Base-by-base conservation (phyloP, 805 yeast species). In the Vanderwaltozyma polyspora region DNA sequence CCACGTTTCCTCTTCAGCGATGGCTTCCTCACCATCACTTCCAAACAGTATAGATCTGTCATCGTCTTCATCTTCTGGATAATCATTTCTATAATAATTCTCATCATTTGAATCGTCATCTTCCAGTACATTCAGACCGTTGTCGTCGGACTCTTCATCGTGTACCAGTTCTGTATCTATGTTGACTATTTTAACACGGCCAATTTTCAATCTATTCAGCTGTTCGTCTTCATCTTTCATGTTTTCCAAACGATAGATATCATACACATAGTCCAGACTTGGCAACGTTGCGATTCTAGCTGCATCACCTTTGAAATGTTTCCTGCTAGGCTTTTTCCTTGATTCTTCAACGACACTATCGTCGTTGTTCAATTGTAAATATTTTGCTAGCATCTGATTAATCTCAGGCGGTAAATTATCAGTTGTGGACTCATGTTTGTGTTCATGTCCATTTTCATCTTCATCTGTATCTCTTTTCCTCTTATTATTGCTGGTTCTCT, bases 61-160 rank as follows among this genome's bases (percentile, higher is more conserved):
- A 8, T 75, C 85, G 47, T 82, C 89, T 42, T 85, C 95, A 50
- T 87, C 95, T 30, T 85, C 94, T 0, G 97, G 97, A 50, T 89
- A 89, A 50, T 89, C 97, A 57, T 91, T 89, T 47, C 76, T 74
- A 53, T 89, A 89, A 50, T 77, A 87, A 36, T 82, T 85, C 60
- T 89, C 98, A 15, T 95, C 95, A 51, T 82, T 82, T 0, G 91
- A 80, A 50, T 82, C 93, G 41, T 81, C 89, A 47, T 82, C 85
- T 44, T 80, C 91, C 0, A 84, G 68, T 8, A 57, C 46, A 2
- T 52, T 45, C 8, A 47, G 56, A n/a, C 57, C 54, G 4, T 66
- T 70, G n/a, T 66, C 68, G 28, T 54, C 53, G 2, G 51, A 57
- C 6, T 56, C 60, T 21, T 52, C 64, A 6, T 59, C 58, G 8